Evolutionary conservation across 2,329 filamentous ascomycete species (phyloP).

Genomic region (Harringtonia lauricola): DNA sequence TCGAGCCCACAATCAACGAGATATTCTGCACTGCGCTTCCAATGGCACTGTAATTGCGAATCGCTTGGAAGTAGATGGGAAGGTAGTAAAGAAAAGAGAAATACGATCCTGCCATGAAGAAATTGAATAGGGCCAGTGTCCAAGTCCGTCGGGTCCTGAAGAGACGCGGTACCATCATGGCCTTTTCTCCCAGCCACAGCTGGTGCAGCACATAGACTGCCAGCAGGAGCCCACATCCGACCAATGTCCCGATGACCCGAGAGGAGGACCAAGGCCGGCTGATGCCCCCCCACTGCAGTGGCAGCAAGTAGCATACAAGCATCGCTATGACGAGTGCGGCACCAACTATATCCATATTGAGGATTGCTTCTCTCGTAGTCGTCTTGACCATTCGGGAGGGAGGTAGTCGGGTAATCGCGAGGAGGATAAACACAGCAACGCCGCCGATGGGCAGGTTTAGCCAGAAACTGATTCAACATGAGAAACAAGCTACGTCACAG

Average conservation of each 20-base stretch:
- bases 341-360: conserved; percentile 26
- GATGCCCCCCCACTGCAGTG: conserved; percentile 30
- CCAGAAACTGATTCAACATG: no score
- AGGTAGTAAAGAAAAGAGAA: conserved; percentile 34
- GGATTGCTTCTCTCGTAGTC: no score
- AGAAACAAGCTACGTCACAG: no score
- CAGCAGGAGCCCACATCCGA: conserved; percentile 16
- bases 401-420: no score
- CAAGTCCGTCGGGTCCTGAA: conserved; percentile 31
- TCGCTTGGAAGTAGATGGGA: conserved; percentile 40
- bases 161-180: conserved; percentile 37
- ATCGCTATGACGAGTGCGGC: conserved; percentile 25
- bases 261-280: conserved; percentile 23
- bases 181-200: conserved; percentile 28
- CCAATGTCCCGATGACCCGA: conserved; percentile 24
- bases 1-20: conserved; percentile 26
- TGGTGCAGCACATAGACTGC: conserved; percentile 20
- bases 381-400: no score
- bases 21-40: conserved; percentile 27
- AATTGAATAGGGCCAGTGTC: conserved; percentile 26
- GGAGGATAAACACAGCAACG: no score
- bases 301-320: conserved; percentile 27
- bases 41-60: conserved; percentile 27
- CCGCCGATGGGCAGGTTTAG: no score
- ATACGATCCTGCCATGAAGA: conserved; percentile 30